Evolutionary conservation across 176 grass and related monocot genomes (phyloP).

Genomic region (Aegilops longissima): DNA sequence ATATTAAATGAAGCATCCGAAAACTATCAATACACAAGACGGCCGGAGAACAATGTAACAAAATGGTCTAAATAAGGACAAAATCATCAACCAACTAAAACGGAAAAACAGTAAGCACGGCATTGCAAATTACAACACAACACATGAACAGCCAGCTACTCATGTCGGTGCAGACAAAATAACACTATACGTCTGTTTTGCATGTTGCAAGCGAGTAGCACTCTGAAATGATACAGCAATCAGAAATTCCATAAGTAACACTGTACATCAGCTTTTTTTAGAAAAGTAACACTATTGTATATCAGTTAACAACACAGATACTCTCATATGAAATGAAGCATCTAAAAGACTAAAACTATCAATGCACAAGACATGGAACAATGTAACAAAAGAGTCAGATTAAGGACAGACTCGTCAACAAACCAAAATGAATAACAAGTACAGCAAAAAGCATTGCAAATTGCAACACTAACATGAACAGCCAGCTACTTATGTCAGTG

Average conservation of each 20-base stretch:
- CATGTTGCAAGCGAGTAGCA: slow-evolving; percentile 27
- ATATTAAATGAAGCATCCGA: background rate
- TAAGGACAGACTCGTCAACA: background rate
- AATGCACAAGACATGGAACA: background rate
- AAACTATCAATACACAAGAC: background rate
- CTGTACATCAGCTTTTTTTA: background rate
- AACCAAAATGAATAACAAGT: background rate
- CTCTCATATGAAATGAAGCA: background rate
- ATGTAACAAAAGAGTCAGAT: background rate
- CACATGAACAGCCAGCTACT: background rate
- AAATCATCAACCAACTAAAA: background rate
- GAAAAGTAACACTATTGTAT: background rate
- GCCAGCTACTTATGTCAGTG: background rate
- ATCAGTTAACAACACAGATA: background rate
- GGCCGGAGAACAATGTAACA: background rate
- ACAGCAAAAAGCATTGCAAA: background rate
- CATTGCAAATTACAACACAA: background rate
- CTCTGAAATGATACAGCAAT: slow-evolving; percentile 43
- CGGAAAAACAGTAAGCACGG: background rate
- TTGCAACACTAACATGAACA: background rate
- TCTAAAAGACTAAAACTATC: background rate
- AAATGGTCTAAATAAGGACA: background rate
- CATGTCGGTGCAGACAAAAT: background rate
- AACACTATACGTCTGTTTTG: background rate
- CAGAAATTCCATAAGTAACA: background rate